Evolutionary conservation across 139 green algal species (phyloP), one percentile per base, ranked within the genome.

Genomic region (Marvania coccoides): DNA sequence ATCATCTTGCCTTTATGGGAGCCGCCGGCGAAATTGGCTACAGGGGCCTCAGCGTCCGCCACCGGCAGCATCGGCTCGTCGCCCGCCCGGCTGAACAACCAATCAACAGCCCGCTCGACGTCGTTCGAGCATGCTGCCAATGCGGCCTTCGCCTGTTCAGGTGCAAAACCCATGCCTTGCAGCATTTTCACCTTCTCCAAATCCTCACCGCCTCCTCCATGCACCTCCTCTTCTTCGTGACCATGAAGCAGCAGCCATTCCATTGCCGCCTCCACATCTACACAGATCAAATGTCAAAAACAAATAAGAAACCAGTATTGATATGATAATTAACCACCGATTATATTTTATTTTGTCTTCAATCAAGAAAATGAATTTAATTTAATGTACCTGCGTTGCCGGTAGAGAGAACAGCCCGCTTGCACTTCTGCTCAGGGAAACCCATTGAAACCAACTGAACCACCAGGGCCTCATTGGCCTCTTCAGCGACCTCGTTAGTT

Each of bases 191-290:
- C 7, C 8, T 15, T 37, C 23, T 54, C 14, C 2, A 39, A 13
- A 10, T 34, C 4, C 9, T 2, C 38, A 30, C 8, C 37, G 30
- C 31, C 36, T 34, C n/a, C n/a, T n/a, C n/a, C n/a, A n/a, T n/a
- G n/a, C n/a, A 24, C 40, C 46, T 51, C 61, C 31, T 95, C 89
- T 0, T 84, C 15, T 38, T 98, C 93, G 33, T 92, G 89, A 87
- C 96, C 91, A 84, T 98, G 92, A 0, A 51, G 65, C 24, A 98
- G 71, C 47, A 97, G 63, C 88, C 90, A 98, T 64, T 98, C 89
- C 81, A 93, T 94, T 47, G 86, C 83, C 0, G 82, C 80, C 65
- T 98, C 94, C 6, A 75, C 78, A 4, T 81, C 74, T 6, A 15
- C 19, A 39, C 42, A 28, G 19, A 51, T 51, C 42, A 28, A 29